Evolutionary conservation across 495 filamentous ascomycete genomes (phyloP), one percentile per base, ranked within the genome.

Genomic region (Niebla homalea): DNA sequence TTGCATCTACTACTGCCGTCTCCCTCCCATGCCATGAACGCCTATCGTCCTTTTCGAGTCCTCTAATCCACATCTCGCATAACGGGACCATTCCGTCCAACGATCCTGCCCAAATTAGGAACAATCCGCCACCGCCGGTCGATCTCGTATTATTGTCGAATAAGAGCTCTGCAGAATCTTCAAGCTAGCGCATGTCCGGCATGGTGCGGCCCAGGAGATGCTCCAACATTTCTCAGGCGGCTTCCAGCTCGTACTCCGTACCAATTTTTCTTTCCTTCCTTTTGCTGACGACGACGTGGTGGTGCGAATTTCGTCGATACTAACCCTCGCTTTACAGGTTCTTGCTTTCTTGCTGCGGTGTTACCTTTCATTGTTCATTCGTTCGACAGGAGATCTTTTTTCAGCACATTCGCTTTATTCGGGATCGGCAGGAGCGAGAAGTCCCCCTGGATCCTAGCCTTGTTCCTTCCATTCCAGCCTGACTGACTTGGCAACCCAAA

Each of bases 291-390:
- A 48, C 49, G 39, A 41, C 26, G 29, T 44, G 21, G 42, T 5
- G 35, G n/a, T 32, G 29, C 29, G 14, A 32, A 32, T 32, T 12
- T 32, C 20, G 37, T 11, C 46, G 39, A 25, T 50, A 46, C n/a
- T 49, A 26, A 46, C 49, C 45, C 40, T 53, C 50, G 45, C 47
- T 53, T 20, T 44, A 20, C 50, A 43, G 16, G 14, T 1, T 43
- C 36, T 53, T 43, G 8, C n/a, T 18, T 23, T 49, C 39, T 46
- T 23, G 52, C 29, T 32, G 8, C 46, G 37, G 52, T 53, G n/a
- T 49, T 36, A 26, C 19, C 37, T 23, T 23, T 4, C 43, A 47
- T 40, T 16, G 20, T 32, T 57, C 42, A 32, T 40, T 42, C 46
- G 11, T 40, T 49, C 36, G 45, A 36, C 45, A 21, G 29, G 29